Conservation (phyloP, 202 grass and related monocot species). For the Setaria italica region DNA sequence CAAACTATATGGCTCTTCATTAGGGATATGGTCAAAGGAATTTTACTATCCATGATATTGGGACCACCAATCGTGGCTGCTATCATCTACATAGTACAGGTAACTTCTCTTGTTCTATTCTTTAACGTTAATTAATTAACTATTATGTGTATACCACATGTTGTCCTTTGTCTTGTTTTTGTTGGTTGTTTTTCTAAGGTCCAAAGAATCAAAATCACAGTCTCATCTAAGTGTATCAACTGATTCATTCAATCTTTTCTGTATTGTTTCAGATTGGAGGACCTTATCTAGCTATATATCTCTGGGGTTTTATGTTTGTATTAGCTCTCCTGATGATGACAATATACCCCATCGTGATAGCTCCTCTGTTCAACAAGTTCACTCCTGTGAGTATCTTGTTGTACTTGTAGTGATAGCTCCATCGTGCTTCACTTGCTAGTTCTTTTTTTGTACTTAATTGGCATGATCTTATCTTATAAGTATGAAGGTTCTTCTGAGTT, state of each 20-base stretch:
- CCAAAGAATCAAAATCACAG: neutral
- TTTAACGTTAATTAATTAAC: slow-evolving; percentile 31
- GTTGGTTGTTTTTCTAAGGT: neutral
- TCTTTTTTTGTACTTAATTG: neutral
- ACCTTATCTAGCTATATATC: slow-evolving; percentile 97
- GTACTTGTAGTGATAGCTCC: neutral
- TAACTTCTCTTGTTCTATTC: slow-evolving; percentile 41
- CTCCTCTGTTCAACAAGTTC: slow-evolving; percentile 98
- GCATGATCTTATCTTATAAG: neutral
- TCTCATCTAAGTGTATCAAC: neutral
- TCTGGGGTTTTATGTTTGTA: slow-evolving; percentile 97
- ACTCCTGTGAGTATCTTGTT: slow-evolving; percentile 79
- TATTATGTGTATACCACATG: neutral
- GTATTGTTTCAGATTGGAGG: slow-evolving; percentile 85
- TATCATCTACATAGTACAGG: slow-evolving; percentile 96
- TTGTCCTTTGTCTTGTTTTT: slow-evolving; percentile 7
- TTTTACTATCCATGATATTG: slow-evolving; percentile 82
- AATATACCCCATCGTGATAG: slow-evolving; percentile 91
- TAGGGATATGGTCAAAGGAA: slow-evolving; percentile 91
- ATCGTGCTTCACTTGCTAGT: slow-evolving; percentile 17
- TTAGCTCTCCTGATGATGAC: slow-evolving; percentile 95
- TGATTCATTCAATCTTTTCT: slow-evolving; percentile 24
- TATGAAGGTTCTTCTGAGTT: neutral
- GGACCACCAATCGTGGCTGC: slow-evolving; percentile 91
- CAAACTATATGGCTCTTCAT: slow-evolving; percentile 98